phyloP scores from a whole-genome alignment of 768 basidiomycete genomes.

The Mycena vitilis region DNA sequence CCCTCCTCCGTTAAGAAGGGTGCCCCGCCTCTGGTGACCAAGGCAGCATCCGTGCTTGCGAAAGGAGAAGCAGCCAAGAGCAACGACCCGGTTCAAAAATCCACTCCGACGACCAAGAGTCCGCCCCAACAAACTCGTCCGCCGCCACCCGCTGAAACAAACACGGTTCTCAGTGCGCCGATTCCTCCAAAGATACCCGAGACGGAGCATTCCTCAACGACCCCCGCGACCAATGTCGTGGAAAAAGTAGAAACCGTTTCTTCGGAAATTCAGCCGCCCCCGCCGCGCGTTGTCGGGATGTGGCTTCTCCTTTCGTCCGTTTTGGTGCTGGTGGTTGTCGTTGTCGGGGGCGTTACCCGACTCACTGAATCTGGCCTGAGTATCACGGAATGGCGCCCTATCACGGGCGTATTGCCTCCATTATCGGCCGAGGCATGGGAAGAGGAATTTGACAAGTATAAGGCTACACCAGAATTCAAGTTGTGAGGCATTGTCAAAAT shows the following conservation, averaged over 20 bases:
- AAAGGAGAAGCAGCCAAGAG: conserved; percentile 11
- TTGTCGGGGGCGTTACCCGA: conserved; percentile 96
- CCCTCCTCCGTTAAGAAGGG: conserved; percentile 26
- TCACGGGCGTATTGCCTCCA: conserved; percentile 91
- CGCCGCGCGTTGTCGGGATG: conserved; percentile 76
- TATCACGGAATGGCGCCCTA: conserved; percentile 97
- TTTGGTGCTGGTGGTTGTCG: conserved; percentile 91
- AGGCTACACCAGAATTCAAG: conserved; percentile 94
- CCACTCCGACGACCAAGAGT: conserved; percentile 19
- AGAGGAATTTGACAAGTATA: conserved; percentile 93
- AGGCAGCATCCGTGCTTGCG: conserved; percentile 28
- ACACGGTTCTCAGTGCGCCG: conserved; percentile 12
- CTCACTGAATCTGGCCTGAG: conserved; percentile 97
- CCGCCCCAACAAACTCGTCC: conserved; percentile 25
- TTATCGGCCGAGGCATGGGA: conserved; percentile 82
- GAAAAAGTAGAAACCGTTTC: neutral
- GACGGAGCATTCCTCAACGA: neutral
- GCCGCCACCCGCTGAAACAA: neutral
- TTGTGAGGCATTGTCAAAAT: conserved; percentile 62
- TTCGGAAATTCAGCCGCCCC: conserved; percentile 59
- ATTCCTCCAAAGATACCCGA: conserved; percentile 15
- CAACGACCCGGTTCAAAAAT: conserved; percentile 6
- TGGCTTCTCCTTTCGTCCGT: conserved; percentile 91
- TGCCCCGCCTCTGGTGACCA: conserved; percentile 28
- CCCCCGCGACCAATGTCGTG: conserved; percentile 19